These are phyloP conservation scores for Carex arenaria DNA, from an alignment of 202 grass and related monocot species.

Conservation along the genomic window DNA sequence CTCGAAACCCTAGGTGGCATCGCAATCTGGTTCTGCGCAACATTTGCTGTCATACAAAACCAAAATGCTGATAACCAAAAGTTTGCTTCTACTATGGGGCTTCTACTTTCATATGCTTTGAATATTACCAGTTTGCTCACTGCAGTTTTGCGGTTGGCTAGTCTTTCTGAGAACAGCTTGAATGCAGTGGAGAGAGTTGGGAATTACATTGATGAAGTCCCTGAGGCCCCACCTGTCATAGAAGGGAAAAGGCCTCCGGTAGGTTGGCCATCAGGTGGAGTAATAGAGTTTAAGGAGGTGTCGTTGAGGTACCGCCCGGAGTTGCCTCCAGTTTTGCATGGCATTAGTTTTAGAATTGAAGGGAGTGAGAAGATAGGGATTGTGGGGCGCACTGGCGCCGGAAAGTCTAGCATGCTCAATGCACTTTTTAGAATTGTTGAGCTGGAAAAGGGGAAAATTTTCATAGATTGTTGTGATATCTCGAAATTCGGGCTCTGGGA, in stretches of 20 bases:
- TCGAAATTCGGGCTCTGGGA: conserved; percentile 95
- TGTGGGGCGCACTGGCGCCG: conserved; percentile 94
- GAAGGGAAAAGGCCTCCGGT: conserved; percentile 76
- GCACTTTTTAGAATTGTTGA: conserved; percentile 95
- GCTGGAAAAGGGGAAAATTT: conserved; percentile 68
- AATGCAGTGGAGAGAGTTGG: conserved; percentile 94
- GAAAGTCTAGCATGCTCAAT: conserved; percentile 99
- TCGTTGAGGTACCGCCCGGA: conserved; percentile 84
- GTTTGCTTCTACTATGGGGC: conserved; percentile 96
- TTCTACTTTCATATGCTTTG: conserved; percentile 88
- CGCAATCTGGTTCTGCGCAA: conserved; percentile 96
- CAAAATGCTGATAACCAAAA: conserved; percentile 84
- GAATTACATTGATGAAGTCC: conserved; percentile 83
- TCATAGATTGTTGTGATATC: conserved; percentile 77
- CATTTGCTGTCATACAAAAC: conserved; percentile 98
- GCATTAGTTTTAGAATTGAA: conserved; percentile 90
- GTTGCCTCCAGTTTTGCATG: conserved; percentile 94
- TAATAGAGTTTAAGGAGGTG: conserved; percentile 83
- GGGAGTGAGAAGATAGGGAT: conserved; percentile 92
- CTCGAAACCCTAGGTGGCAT: conserved; percentile 93
- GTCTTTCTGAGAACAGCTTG: conserved; percentile 97
- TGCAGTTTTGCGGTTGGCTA: conserved; percentile 76
- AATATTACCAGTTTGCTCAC: conserved; percentile 95
- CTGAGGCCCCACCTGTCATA: conserved; percentile 89
- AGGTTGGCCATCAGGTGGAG: conserved; percentile 84